Evolutionary conservation across 441 rosid species (phyloP), one percentile per base, ranked within the genome.

Genomic region (Macaranga tanarius): DNA sequence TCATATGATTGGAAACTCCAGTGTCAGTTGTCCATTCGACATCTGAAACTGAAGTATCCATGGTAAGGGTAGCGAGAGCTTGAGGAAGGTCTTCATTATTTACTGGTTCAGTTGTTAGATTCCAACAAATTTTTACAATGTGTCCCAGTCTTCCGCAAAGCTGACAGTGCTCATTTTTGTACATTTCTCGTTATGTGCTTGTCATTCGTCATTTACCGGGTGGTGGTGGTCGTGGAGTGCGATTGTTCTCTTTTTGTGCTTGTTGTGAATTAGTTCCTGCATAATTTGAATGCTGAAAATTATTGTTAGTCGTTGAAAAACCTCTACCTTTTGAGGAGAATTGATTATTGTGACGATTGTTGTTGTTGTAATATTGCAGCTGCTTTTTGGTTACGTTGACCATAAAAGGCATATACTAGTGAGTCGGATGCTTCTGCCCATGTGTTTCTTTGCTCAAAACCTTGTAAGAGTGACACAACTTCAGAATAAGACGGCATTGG

Each of bases 271-370:
- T 5, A 34, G 60, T 40, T 10, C 54, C 55, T 69, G 55, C 42
- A 55, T 11, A 69, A 20, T 38, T 40, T 38, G 54, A 69, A 38
- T 56, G 12, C 17, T 55, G 42, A 7, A 40, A 69, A 20, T 2
- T 55, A 0, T 69, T 54, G 3, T 69, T 69, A 28, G 51, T 69
- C 19, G 70, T 12, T 10, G 4, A 15, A 67, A 57, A 23, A 22
- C 61, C 61, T 57, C 5, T 11, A 22, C 71, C 71, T 67, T 52
- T 67, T 16, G 71, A 56, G 13, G 54, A 19, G 26, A 69, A 69
- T 20, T 69, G 55, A 52, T 67, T 67, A 10, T 67, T 67, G 4
- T 2, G 42, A 38, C 3, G 42, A 38, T 38, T 3, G 7, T 7
- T 38, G 42, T 38, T n/a, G n/a, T n/a, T n/a, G n/a, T n/a, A n/a